These are phyloP conservation scores for Comarum palustre DNA, from an alignment of 306 rosid species.

Conservation along the genomic window DNA sequence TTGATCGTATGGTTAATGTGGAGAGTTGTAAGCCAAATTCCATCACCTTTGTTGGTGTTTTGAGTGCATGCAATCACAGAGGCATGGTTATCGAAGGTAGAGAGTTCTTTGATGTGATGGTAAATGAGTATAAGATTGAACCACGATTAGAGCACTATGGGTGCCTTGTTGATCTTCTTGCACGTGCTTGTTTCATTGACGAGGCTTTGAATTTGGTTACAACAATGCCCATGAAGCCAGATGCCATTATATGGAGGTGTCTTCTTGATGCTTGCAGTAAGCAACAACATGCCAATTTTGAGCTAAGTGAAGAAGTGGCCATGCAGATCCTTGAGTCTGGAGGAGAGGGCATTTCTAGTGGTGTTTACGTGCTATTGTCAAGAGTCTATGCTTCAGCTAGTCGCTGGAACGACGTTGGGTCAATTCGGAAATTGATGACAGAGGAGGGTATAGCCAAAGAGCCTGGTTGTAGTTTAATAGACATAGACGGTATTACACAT, in stretches of 20 bases:
- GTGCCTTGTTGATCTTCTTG: slow-evolving; percentile 73
- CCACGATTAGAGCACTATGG: slow-evolving; percentile 75
- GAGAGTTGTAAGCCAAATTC: slow-evolving; percentile 51
- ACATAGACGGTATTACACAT: slow-evolving; percentile 57
- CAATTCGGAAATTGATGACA: slow-evolving; percentile 62
- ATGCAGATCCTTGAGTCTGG: slow-evolving; percentile 47
- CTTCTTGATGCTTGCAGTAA: slow-evolving; percentile 71
- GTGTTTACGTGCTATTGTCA: slow-evolving; percentile 70
- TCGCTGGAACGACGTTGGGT: slow-evolving; percentile 67
- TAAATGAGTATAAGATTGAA: slow-evolving; percentile 43
- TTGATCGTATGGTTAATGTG: slow-evolving; percentile 39
- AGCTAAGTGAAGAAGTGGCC: slow-evolving; percentile 66
- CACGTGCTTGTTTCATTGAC: slow-evolving; percentile 54
- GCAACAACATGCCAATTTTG: slow-evolving; percentile 57
- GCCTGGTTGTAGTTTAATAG: slow-evolving; percentile 73
- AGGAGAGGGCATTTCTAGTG: slow-evolving; percentile 46
- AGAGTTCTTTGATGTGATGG: slow-evolving; percentile 55
- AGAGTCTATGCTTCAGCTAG: slow-evolving; percentile 69
- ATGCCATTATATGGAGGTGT: slow-evolving; percentile 79
- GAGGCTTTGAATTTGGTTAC: slow-evolving; percentile 62
- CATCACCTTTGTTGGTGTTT: slow-evolving; percentile 65
- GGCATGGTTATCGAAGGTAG: slow-evolving; percentile 66
- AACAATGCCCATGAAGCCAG: slow-evolving; percentile 69
- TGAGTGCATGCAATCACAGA: slow-evolving; percentile 71
- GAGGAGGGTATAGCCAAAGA: slow-evolving; percentile 58